Conservation (phyloP, 495 filamentous ascomycete species). For the Aspergillus saccharolyticus region DNA sequence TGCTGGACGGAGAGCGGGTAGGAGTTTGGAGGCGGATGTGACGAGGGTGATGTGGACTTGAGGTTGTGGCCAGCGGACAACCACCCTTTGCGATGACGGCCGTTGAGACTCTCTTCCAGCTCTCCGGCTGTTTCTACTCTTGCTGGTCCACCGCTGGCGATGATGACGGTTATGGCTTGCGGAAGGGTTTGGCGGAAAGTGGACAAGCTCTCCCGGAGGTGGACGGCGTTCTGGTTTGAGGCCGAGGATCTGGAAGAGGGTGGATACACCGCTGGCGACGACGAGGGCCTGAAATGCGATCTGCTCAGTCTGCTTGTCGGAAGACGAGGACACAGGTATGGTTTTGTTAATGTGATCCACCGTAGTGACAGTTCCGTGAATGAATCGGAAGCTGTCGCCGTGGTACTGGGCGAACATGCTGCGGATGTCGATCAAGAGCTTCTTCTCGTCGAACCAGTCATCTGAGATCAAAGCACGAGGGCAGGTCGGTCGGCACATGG, state of each 20-base stretch:
- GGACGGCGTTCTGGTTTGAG: conserved; percentile 15
- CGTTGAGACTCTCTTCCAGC: conserved; percentile 46
- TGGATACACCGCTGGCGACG: conserved; percentile 36
- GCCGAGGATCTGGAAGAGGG: conserved; percentile 26
- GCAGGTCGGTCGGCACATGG: conserved; percentile 41
- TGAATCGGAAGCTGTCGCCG: conserved; percentile 24
- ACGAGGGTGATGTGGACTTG: conserved; percentile 39
- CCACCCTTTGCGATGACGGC: conserved; percentile 26
- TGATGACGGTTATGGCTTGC: conserved; percentile 37
- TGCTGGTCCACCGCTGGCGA: conserved; percentile 38
- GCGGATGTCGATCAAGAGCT: conserved; percentile 44
- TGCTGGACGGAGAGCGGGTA: conserved; percentile 36
- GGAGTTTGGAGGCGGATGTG: conserved; percentile 36
- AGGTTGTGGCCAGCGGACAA: conserved; percentile 21
- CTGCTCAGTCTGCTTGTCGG: conserved; percentile 1
- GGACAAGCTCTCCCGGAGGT: conserved; percentile 23
- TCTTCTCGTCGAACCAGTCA: conserved; percentile 38
- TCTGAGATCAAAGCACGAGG: conserved; percentile 45
- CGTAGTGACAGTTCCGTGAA: conserved; percentile 31
- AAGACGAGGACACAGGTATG: conserved; percentile 20
- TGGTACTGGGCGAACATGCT: conserved; percentile 40
- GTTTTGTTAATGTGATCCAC: conserved; percentile 29
- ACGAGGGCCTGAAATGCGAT: conserved; percentile 42
- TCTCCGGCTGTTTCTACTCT: conserved; percentile 50
- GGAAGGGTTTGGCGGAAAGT: conserved; percentile 37